Base-by-base conservation (phyloP, 768 basidiomycete species). In the Agaricus blazei region DNA sequence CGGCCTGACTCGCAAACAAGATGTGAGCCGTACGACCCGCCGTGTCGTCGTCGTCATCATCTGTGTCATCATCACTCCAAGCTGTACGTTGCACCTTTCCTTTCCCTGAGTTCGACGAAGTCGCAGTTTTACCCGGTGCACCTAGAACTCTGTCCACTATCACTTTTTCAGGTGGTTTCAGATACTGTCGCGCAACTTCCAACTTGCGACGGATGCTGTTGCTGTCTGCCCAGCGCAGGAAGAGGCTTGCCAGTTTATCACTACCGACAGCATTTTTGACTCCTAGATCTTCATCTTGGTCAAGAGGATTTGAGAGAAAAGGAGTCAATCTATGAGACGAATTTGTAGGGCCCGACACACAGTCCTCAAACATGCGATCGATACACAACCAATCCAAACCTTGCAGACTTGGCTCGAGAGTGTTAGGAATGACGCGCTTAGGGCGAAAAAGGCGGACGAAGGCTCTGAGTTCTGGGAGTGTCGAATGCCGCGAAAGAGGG, bases 391-490 rank as follows among this genome's bases (percentile, higher is more conserved):
- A 93, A 62, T 97, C 94, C 8, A 88, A 52, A 69, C 83, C 60
- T 64, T 66, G 53, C 73, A 79, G 40, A 58, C 70, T 53, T 64
- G 83, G 64, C 72, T 79, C 60, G 77, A 83, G 71, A 0, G 90
- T 89, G 63, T 95, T 96, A 0, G 95, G 96, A 2, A 92, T 79
- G 1, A 98, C 69, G 3, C 80, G 76, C 40, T 71, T 75, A 0
- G 96, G 96, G 19, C 80, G 79, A 70, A 99, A 97, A 15, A 96
- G 77, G 0, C 78, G 72, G 26, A 97, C 91, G 51, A 99, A 87
- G 1, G 74, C 70, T 57, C 85, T 83, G 0, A 99, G 79, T 65
- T 98, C 96, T 0, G 90, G 89, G 4, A 97, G 79, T 0, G 89
- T 78, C 0, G 93, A 96, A 64, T 98, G 96, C 2, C 96, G 83